Conservation (phyloP, 202 grass and related monocot genomes). For the Brachypodium distachyon region DNA sequence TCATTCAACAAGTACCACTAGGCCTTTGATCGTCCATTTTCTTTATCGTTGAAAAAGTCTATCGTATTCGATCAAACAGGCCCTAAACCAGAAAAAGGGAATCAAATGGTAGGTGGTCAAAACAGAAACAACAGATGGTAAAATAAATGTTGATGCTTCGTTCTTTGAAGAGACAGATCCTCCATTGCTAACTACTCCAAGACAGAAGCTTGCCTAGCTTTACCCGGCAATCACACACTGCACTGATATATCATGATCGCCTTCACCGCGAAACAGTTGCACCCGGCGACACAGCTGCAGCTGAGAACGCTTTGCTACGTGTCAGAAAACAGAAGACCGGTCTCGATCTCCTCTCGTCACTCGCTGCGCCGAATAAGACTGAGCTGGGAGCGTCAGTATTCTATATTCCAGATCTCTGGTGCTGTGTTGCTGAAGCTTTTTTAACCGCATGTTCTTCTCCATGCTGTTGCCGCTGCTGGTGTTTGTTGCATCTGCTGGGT, state of each 20-base stretch:
- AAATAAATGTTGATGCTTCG: no score
- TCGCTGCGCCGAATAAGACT: neutral
- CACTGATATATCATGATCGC: neutral
- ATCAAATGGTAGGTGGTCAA: no score
- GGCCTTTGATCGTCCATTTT: neutral
- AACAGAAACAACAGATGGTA: no score
- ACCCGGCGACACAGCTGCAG: neutral
- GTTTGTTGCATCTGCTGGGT: neutral
- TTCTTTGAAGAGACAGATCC: no score
- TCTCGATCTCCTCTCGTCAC: neutral
- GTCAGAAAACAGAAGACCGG: constrained; percentile 18
- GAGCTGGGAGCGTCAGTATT: constrained; percentile 2
- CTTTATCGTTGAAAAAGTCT: no score
- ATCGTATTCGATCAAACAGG: no score
- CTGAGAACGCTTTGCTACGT: neutral
- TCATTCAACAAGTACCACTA: neutral
- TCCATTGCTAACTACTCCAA: no score
- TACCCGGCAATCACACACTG: neutral
- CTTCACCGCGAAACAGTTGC: neutral
- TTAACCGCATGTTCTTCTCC: constrained; percentile 10
- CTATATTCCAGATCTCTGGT: neutral
- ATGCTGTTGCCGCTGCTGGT: neutral
- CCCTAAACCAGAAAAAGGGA: no score
- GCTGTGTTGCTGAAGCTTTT: constrained; percentile 29
- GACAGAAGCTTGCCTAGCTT: no score